phyloP scores from a whole-genome alignment of 2,329 filamentous ascomycete genomes.

The Coniochaeta sp. region DNA sequence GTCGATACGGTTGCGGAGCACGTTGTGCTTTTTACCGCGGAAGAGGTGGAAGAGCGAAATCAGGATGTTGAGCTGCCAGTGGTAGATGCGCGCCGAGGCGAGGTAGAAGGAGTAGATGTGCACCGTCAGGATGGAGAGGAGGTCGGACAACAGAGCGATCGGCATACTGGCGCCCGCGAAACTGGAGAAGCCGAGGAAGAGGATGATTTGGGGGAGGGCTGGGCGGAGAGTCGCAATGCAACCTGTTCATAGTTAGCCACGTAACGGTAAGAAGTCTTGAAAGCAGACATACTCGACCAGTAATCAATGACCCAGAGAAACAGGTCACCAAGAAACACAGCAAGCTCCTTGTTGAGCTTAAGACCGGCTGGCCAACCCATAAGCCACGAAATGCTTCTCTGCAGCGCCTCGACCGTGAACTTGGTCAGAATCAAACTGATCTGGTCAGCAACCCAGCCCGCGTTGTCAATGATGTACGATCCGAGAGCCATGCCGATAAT shows the following conservation, averaged over 20 bases:
- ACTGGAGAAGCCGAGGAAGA: slow-evolving; percentile 87
- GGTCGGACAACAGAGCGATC: slow-evolving; percentile 88
- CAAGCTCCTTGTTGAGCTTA: slow-evolving; percentile 91
- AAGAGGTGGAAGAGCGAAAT: slow-evolving; percentile 98
- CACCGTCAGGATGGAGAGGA: slow-evolving; percentile 82
- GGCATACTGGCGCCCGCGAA: slow-evolving; percentile 97
- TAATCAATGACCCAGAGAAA: slow-evolving; percentile 99
- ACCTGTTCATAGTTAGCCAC: slow-evolving; percentile 33
- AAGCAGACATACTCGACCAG: slow-evolving; percentile 65
- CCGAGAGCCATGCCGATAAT: slow-evolving; percentile 97
- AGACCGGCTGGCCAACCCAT: slow-evolving; percentile 93
- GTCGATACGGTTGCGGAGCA: slow-evolving; percentile 93
- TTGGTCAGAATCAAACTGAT: slow-evolving; percentile 68
- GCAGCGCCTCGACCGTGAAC: slow-evolving; percentile 84
- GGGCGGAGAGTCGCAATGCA: slow-evolving; percentile 74
- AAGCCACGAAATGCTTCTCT: slow-evolving; percentile 86
- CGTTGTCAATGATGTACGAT: slow-evolving; percentile 95
- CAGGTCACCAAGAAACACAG: slow-evolving; percentile 86
- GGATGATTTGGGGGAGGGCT: slow-evolving; percentile 76
- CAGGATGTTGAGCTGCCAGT: slow-evolving; percentile 97
- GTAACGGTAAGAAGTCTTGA: not conserved
- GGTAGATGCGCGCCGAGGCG: slow-evolving; percentile 91
- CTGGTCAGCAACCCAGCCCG: slow-evolving; percentile 70
- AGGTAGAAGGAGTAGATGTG: slow-evolving; percentile 99
- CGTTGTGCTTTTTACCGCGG: slow-evolving; percentile 94